Evolutionary conservation across 1,284 basidiomycete genomes (phyloP), one percentile per base, ranked within the genome.

Genomic region (Microbotryum lychnidis-dioicae): DNA sequence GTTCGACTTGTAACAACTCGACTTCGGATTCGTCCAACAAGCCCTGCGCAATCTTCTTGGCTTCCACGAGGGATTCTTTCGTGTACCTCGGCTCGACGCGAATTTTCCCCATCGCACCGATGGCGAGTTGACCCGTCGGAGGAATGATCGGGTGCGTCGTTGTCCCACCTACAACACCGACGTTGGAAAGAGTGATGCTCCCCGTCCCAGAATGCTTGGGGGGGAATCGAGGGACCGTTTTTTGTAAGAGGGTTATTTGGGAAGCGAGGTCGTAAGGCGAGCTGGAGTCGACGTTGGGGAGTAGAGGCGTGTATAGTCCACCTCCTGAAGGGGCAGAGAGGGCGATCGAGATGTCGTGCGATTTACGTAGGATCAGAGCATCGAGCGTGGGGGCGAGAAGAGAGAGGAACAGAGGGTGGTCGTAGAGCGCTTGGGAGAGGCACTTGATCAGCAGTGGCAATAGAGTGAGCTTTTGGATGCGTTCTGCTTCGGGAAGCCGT

Each of bases 371-470:
- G 62, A 90, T 74, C 1, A 14, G 83, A 84, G 2, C 87, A 2
- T 53, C 60, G 47, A 10, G 52, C 50, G 56, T 56, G 6, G 66
- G 57, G 18, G 74, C 57, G 23, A 67, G 57, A 5, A 66, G 63
- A 53, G 63, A 68, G 0, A 81, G 80, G 79, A 93, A 84, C 56
- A 92, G 77, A 0, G 89, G 87, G 84, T 89, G 88, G 73, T 90
- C 86, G 68, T 83, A 77, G 84, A 93, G 84, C 0, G 90, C 83
- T 65, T 83, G 81, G 0, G 86, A 81, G 52, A 96, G 83, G 0
- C 87, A 86, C 75, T 97, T 97, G 70, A 96, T 79, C 12, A 96
- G 81, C 70, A 94, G 79, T 4, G 89, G 89, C 27, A 96, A 83
- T 73, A 90, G 85, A 0, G 90, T 93, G 44, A 94, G 75, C 52